Conservation (phyloP, 2,329 filamentous ascomycete species). For the Delphinella strobiligena region DNA sequence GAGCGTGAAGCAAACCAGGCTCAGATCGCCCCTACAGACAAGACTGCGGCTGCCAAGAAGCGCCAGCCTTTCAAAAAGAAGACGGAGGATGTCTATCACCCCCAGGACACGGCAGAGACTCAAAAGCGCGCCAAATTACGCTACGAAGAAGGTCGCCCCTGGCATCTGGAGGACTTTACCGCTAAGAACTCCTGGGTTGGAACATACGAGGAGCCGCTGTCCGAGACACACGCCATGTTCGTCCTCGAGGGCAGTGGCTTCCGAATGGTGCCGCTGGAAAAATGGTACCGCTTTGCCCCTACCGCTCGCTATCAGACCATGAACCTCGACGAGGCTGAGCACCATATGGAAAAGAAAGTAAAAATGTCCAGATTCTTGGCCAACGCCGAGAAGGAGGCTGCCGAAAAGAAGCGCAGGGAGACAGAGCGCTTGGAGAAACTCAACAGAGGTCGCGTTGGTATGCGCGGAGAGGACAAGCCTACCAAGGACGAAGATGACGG, state of each 20-base stretch:
- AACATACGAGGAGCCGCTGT: slow-evolving; percentile 78
- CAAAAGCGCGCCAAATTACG: slow-evolving; percentile 51
- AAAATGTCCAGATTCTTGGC: slow-evolving; percentile 73
- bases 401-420: slow-evolving; percentile 12
- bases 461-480: slow-evolving; percentile 13
- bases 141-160: slow-evolving; percentile 91
- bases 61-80: slow-evolving; percentile 60
- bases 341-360: slow-evolving; percentile 65
- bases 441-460: slow-evolving; percentile 41
- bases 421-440: slow-evolving; percentile 31
- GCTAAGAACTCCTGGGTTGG: slow-evolving; percentile 92
- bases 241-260: slow-evolving; percentile 61
- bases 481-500: slow-evolving; percentile 29
- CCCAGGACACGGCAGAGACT: slow-evolving; percentile 66
- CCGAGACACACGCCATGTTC: slow-evolving; percentile 67
- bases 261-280: slow-evolving; percentile 82
- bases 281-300: slow-evolving; percentile 81
- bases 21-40: slow-evolving; percentile 77
- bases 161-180: slow-evolving; percentile 94
- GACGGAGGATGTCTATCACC: slow-evolving; percentile 71
- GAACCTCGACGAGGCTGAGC: slow-evolving; percentile 75
- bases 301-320: slow-evolving; percentile 54
- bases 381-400: slow-evolving; percentile 35
- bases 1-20: slow-evolving; percentile 79
- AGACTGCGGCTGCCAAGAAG: slow-evolving; percentile 42